phyloP scores from a whole-genome alignment of 352 stramenopile species.

The Phytophthora capsici region DNA sequence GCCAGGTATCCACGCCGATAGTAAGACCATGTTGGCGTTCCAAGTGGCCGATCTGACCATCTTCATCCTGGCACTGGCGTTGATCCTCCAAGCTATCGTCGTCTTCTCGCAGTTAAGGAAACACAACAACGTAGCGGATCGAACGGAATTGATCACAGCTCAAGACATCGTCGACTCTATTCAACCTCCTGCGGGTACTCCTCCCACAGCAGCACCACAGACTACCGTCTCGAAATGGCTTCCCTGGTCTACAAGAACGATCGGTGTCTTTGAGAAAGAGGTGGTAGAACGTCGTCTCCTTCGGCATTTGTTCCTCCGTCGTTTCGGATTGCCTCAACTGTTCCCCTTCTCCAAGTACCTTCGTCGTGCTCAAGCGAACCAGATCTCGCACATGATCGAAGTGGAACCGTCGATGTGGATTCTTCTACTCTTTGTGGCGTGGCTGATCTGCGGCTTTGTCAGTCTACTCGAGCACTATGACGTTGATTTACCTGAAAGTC shows the following conservation, averaged over 20 bases:
- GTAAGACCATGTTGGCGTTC: slow-evolving; percentile 48
- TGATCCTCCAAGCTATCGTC: slow-evolving; percentile 54
- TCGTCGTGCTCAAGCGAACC: slow-evolving; percentile 70
- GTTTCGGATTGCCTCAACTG: slow-evolving; percentile 50
- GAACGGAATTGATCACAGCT: slow-evolving; percentile 47
- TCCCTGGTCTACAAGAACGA: slow-evolving; percentile 1
- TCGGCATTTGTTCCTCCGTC: slow-evolving; percentile 49
- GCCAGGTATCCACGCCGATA: slow-evolving; percentile 31
- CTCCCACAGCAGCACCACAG: neutral
- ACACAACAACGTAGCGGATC: slow-evolving; percentile 44
- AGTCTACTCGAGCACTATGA: slow-evolving; percentile 16
- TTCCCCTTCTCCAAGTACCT: slow-evolving; percentile 80
- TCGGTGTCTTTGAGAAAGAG: slow-evolving; percentile 17
- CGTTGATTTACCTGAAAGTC: slow-evolving; percentile 19
- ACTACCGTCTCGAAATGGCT: slow-evolving; percentile 2
- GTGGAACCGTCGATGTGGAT: slow-evolving; percentile 71
- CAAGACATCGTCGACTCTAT: slow-evolving; percentile 38
- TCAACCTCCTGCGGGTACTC: neutral
- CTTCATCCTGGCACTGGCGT: slow-evolving; percentile 55
- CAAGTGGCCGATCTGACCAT: slow-evolving; percentile 56
- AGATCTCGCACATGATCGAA: slow-evolving; percentile 82
- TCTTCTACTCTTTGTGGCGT: slow-evolving; percentile 51
- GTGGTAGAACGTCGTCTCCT: slow-evolving; percentile 45
- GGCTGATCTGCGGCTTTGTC: slow-evolving; percentile 37
- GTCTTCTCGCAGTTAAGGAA: slow-evolving; percentile 51